Percentiles rank a stretch among this genome's conserved stretches.
phyloP scores from a whole-genome alignment of 805 yeast species.

The Clavispora asparagi region DNA sequence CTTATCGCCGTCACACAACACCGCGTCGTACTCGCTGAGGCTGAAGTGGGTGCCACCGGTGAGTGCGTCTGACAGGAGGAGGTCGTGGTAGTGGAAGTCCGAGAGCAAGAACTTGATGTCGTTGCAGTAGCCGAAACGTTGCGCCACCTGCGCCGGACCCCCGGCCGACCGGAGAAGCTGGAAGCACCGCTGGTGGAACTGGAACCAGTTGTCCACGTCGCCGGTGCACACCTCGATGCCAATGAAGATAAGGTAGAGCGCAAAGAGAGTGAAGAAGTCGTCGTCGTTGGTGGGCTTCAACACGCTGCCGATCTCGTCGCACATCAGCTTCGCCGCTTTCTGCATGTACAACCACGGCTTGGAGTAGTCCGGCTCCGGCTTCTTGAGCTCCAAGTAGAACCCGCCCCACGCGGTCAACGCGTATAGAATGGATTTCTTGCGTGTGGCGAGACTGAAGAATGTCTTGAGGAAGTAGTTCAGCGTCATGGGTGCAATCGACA shows the following conservation, averaged over 20 bases:
- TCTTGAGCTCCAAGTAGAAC: constrained; percentile 12
- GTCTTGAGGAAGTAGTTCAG: constrained; percentile 19
- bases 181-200: constrained; percentile 12
- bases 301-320: constrained; percentile 11
- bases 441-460: constrained; percentile 12
- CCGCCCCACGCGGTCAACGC: constrained; percentile 20
- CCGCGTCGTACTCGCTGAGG: constrained; percentile 10
- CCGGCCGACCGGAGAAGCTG: constrained; percentile 11
- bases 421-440: constrained; percentile 13
- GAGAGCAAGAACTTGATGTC: constrained; percentile 18
- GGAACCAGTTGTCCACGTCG: constrained; percentile 17
- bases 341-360: constrained; percentile 18
- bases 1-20: constrained; percentile 7
- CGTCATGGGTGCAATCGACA: constrained; percentile 12
- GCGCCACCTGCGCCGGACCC: constrained; percentile 10
- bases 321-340: constrained; percentile 15
- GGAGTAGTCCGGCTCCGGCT: constrained; percentile 11
- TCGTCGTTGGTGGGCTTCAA: constrained; percentile 9
- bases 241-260: constrained; percentile 15
- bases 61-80: constrained; percentile 14
- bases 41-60: constrained; percentile 14
- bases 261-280: constrained; percentile 12
- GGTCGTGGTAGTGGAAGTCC: constrained; percentile 18
- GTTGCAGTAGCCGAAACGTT: constrained; percentile 10
- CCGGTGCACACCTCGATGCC: constrained; percentile 20